phyloP scores from a whole-genome alignment of 331 rosid species.

The Malus hybrid region DNA sequence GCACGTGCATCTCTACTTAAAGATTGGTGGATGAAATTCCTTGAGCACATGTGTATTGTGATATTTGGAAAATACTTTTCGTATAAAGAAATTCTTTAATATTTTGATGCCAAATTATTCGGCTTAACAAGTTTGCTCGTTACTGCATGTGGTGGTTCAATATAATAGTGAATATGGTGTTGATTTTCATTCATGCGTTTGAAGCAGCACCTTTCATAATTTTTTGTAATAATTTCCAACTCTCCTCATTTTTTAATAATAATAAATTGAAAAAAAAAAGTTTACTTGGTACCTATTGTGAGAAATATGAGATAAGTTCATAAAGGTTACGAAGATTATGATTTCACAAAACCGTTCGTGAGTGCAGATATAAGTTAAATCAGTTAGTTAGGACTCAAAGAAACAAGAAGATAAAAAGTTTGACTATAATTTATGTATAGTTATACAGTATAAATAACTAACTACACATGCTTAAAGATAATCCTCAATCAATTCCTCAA shows the following conservation, averaged over 20 bases:
- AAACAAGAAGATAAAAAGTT: not conserved
- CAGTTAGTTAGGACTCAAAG: not conserved
- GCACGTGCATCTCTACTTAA: not conserved
- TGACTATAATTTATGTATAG: not conserved
- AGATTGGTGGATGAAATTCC: not conserved
- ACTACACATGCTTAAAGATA: not conserved
- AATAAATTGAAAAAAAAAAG: not conserved
- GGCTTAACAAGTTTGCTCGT: not conserved
- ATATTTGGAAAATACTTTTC: no score
- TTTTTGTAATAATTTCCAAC: no score
- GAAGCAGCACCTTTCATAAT: rapidly evolving
- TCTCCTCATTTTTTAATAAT: no score
- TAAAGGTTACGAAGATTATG: no score
- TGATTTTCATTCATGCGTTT: no score
- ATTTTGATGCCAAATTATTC: not conserved
- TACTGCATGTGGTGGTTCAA: not conserved
- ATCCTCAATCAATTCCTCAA: not conserved
- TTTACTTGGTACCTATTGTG: not conserved
- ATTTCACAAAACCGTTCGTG: no score
- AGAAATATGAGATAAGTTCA: not conserved
- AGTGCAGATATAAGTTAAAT: no score
- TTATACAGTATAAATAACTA: not conserved
- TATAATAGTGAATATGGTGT: no score
- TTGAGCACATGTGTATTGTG: not conserved
- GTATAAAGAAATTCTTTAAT: not conserved